Percentiles rank a stretch among this genome's conserved stretches.
These are phyloP conservation scores for Colletotrichum shisoi DNA, from an alignment of 2,329 filamentous ascomycete genomes.

Conservation along the genomic window DNA sequence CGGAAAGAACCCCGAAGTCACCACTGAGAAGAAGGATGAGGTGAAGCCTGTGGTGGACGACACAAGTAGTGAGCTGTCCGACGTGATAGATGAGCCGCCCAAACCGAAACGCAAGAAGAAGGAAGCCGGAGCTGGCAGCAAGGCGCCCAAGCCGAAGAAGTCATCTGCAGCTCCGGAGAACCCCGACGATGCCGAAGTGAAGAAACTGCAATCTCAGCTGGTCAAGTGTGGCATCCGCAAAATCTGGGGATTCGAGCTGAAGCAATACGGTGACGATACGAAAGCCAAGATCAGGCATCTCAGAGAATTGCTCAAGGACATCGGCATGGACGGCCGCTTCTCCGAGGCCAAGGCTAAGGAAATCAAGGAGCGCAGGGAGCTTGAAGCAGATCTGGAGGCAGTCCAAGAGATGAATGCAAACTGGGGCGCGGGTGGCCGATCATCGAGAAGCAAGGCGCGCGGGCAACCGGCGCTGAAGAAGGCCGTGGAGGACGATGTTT, in stretches of 20 bases:
- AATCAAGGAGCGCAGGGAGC: slow-evolving; percentile 87
- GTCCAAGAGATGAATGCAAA: slow-evolving; percentile 81
- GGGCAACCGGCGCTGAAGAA: slow-evolving; percentile 46
- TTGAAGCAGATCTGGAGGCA: slow-evolving; percentile 82
- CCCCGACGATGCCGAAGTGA: slow-evolving; percentile 80
- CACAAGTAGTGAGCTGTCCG: slow-evolving; percentile 65
- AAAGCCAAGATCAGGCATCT: slow-evolving; percentile 86
- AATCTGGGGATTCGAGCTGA: slow-evolving; percentile 87
- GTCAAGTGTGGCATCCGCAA: slow-evolving; percentile 92
- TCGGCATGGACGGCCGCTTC: slow-evolving; percentile 89
- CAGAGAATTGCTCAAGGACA: slow-evolving; percentile 77
- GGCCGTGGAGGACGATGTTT: slow-evolving; percentile 45
- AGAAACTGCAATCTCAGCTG: slow-evolving; percentile 84
- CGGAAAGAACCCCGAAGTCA: slow-evolving; percentile 28
- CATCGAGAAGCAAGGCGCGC: slow-evolving; percentile 49
- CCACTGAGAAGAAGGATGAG: slow-evolving; percentile 17
- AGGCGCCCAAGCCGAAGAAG: slow-evolving; percentile 39
- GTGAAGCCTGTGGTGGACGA: slow-evolving; percentile 19
- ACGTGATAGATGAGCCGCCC: slow-evolving; percentile 77
- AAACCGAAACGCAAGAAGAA: slow-evolving; percentile 67
- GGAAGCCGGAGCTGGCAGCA: slow-evolving; percentile 50
- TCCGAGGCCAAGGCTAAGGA: slow-evolving; percentile 82
- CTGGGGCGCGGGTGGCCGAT: slow-evolving; percentile 70
- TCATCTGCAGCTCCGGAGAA: slow-evolving; percentile 62
- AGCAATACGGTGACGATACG: slow-evolving; percentile 72